These are phyloP conservation scores for Nicotiana tabacum DNA, from an alignment of 257 asterid genomes.

Conservation along the genomic window DNA sequence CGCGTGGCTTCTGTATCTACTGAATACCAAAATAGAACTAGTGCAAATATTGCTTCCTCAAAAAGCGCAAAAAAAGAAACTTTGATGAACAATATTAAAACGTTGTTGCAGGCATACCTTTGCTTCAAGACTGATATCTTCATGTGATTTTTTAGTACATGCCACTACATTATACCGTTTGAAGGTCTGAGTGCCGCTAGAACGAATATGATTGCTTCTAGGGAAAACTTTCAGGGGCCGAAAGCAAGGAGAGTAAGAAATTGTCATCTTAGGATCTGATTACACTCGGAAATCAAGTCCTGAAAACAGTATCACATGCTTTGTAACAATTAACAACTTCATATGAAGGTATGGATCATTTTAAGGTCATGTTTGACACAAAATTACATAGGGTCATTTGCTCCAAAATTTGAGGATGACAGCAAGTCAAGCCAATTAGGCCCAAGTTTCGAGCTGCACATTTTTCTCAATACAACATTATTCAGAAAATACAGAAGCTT, in stretches of 20 bases:
- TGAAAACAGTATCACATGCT: background rate
- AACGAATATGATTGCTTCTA: slow-evolving; percentile 16
- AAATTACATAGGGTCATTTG: background rate
- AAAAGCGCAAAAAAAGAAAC: background rate
- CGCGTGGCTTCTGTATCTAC: background rate
- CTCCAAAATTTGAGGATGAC: background rate
- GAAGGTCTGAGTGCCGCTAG: slow-evolving; percentile 8
- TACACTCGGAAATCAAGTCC: background rate
- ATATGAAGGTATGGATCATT: background rate
- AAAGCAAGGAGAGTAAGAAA: slow-evolving; percentile 35
- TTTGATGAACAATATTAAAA: background rate
- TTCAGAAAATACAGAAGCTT: background rate
- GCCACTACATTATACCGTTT: slow-evolving; percentile 26
- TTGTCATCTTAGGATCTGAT: slow-evolving; percentile 32
- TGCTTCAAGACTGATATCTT: slow-evolving; percentile 23
- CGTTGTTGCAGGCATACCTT: slow-evolving; percentile 34
- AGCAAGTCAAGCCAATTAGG: background rate
- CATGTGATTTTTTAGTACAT: slow-evolving; percentile 28
- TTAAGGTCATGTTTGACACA: background rate
- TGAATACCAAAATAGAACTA: background rate
- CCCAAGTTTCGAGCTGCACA: background rate
- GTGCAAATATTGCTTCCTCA: background rate
- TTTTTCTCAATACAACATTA: background rate
- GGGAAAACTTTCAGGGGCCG: slow-evolving; percentile 28
- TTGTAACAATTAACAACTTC: background rate